phyloP scores from a whole-genome alignment of 306 rosid species.

The Malus sieversii region DNA sequence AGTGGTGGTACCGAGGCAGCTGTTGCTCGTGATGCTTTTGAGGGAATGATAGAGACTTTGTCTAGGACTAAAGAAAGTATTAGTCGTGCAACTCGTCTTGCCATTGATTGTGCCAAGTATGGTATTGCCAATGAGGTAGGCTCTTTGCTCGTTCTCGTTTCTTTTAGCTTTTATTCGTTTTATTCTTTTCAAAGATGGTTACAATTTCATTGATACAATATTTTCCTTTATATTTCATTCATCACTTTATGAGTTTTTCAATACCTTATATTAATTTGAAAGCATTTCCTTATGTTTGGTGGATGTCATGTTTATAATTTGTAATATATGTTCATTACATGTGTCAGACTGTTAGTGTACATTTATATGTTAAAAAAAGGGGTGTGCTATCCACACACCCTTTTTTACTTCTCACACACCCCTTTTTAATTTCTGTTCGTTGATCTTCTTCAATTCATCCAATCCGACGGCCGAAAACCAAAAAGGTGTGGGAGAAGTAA shows the following conservation, averaged over 20 bases:
- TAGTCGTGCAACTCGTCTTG: conserved; percentile 99
- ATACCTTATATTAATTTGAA: neutral
- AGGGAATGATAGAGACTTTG: conserved; percentile 98
- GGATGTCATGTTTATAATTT: neutral
- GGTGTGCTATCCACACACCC: too few species aligned
- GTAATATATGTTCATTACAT: neutral
- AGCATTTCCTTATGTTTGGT: neutral
- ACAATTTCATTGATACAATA: neutral
- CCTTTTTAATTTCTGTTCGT: too few species aligned
- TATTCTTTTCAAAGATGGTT: neutral
- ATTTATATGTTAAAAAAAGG: neutral
- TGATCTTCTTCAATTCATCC: too few species aligned
- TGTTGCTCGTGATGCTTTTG: conserved; percentile 99
- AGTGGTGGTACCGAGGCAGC: conserved; percentile 99
- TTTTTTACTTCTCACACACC: too few species aligned
- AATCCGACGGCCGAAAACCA: too few species aligned
- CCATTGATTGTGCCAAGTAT: conserved; percentile 96
- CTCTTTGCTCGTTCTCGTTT: conserved; percentile 1
- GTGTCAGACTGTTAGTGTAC: too few species aligned
- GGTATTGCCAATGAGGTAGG: conserved; percentile 97
- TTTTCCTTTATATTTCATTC: neutral
- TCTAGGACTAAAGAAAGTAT: conserved; percentile 99
- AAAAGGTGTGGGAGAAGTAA: too few species aligned
- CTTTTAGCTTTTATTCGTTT: neutral
- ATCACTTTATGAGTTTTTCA: neutral